phyloP scores from a whole-genome alignment of 179 eudicot genomes.

The Camellia oleifera region DNA sequence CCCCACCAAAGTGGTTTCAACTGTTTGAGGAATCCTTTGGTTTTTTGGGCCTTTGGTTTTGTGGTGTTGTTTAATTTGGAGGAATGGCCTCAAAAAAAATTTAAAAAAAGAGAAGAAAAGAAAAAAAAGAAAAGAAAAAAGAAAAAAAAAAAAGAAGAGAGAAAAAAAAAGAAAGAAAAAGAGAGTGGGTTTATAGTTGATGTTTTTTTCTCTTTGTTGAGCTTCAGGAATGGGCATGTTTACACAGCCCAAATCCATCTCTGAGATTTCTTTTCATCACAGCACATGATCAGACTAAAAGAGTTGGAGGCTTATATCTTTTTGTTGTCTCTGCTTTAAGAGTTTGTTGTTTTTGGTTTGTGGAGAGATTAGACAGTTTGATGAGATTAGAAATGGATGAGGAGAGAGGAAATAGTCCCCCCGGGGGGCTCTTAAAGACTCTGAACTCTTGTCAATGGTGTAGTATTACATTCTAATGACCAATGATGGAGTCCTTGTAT shows the following conservation, averaged over 20 bases:
- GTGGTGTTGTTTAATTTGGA: neutral
- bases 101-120: too few species aligned
- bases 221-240: neutral
- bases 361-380: slow-evolving; percentile 14
- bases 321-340: too few species aligned
- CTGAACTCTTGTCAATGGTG: slow-evolving; percentile 12
- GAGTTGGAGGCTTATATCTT: neutral
- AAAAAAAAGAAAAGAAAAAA: too few species aligned
- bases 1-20: neutral
- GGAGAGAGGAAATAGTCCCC: neutral
- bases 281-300: neutral
- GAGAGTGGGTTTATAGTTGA: slow-evolving; percentile 2
- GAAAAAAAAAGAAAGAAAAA: neutral
- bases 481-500: neutral
- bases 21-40: neutral
- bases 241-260: neutral
- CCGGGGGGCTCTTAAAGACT: slow-evolving; percentile 5
- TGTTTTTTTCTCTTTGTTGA: neutral
- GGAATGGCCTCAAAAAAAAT: neutral
- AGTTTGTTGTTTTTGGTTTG: neutral
- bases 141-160: too few species aligned
- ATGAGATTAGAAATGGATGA: neutral
- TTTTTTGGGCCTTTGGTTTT: neutral
- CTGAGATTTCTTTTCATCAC: neutral
- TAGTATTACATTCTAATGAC: neutral